Base-by-base conservation (phyloP, 441 rosid genomes). In the Iberis amara region DNA sequence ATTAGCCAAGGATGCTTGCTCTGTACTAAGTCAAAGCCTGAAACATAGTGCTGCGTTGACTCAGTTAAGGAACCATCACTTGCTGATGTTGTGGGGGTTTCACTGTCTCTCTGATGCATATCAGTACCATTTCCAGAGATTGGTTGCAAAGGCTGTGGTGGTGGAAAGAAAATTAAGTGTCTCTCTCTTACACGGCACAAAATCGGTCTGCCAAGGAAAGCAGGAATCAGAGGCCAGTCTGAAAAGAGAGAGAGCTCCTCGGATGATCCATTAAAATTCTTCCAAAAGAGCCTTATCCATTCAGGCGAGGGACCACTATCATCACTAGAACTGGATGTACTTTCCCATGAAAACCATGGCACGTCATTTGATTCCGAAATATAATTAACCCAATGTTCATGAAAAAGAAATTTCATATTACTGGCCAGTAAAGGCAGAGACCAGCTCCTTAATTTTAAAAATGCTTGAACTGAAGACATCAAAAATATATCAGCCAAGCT, bases 311-410 rank as follows among this genome's bases (percentile, higher is more conserved):
- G 99, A 47, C 99, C 96, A 62, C 68, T 78, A 59, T 75, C 96
- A 66, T 79, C 81, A 64, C 81, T 72, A 68, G 77, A 74, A 70
- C 60, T 75, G 57, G 89, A 75, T 46, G 76, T 68, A 68, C 68
- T 76, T 70, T 76, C 82, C 97, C 99, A 92, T 28, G 97, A 92
- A 75, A 92, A 89, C 99, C 99, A 86, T 38, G 99, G 97, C 68
- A 82, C 75, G 73, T 64, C 52, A 62, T 75, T 78, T 58, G 82
- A 74, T 39, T 65, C 83, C 76, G 73, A 75, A 23, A 92, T 83
- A 76, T 73, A 85, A 70, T 68, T 81, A 65, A 86, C 86, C 99
- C 99, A 92, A 55, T 72, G 80, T 13, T 72, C 82, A 64, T 86
- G 85, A 73, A 92, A 89, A 61, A 92, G 81, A 57, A 59, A 73